phyloP scores from a whole-genome alignment of 164 flowering plant genomes.

The Malania oleifera region DNA sequence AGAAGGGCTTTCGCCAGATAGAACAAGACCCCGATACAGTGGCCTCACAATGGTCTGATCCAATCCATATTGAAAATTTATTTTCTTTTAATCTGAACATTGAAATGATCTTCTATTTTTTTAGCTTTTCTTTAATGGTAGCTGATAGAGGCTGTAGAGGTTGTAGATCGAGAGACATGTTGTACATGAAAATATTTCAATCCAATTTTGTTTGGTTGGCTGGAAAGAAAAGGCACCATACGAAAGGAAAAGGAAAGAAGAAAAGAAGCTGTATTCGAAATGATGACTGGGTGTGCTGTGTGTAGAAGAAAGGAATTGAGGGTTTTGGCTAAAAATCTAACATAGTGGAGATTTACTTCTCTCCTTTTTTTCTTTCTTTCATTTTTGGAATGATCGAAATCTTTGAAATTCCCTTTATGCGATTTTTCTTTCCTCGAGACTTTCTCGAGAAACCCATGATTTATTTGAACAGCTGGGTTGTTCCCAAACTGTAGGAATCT shows the following conservation, averaged over 20 bases:
- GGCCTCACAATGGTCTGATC: conserved; percentile 34
- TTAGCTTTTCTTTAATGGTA: conserved; percentile 9
- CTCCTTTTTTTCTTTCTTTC: too few relatives aligned
- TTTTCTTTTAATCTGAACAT: conserved; percentile 1
- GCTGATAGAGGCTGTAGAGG: conserved; percentile 2
- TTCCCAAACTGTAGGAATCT: too few relatives aligned
- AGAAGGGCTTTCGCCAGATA: conserved; percentile 45
- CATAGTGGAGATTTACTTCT: too few relatives aligned
- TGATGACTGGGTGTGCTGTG: not conserved
- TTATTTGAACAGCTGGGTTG: too few relatives aligned
- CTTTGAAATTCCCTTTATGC: too few relatives aligned
- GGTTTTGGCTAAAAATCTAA: not conserved
- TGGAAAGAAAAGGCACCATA: not conserved
- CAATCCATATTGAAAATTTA: conserved; percentile 4
- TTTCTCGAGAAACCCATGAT: too few relatives aligned
- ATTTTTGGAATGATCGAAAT: too few relatives aligned
- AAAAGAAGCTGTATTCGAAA: not conserved
- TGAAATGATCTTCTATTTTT: too few relatives aligned
- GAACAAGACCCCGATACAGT: conserved; percentile 58
- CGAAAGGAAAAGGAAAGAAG: not conserved
- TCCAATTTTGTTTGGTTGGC: conserved; percentile 14
- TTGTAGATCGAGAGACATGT: conserved; percentile 6
- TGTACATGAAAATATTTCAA: conserved; percentile 12
- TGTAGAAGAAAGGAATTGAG: too few relatives aligned
- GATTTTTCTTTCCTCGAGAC: too few relatives aligned